Base-by-base conservation (phyloP, 1,284 basidiomycete species). In the Trametes polyzona region DNA sequence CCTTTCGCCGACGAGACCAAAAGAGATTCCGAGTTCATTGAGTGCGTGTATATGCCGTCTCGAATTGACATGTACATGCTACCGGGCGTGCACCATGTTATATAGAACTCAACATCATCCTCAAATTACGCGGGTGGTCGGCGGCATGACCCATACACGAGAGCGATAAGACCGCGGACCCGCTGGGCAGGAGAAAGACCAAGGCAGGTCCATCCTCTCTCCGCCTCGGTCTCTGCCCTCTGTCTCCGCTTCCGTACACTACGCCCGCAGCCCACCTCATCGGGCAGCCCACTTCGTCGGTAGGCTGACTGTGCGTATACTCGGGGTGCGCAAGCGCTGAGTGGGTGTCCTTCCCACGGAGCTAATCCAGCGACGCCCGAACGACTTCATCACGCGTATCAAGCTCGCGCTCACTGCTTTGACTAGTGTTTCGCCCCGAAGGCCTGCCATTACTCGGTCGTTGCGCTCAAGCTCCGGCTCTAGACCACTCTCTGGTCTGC, bases 91-190 rank as follows among this genome's bases (percentile, higher is more conserved):
- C 10, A 12, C 12, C 16, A 29, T n/a, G 30, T 17, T 46, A n/a
- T 21, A 14, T 52, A 83, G 82, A 80, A 57, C 64, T 82, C 11
- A 76, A 71, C 40, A 62, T 61, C 19, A 69, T 81, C 39, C 64
- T 84, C 19, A 78, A 83, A 53, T 76, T 77, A 12, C 81, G 83
- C 62, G 83, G 82, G 0, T 84, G 83, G 83, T 75, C 81, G 6
- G 72, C 78, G 5, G 74, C 81, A 8, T 78, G 82, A n/a, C 79
- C 80, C 0, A 73, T 72, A 47, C 71, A 76, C 53, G 79, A 83
- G 64, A 78, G 73, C 40, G 69, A 78, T 8, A 52, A 64, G 17
- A 77, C 76, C n/a, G 73, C 75, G 3, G 74, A 74, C 49, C 70
- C 70, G n/a, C 74, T 83, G 30, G 80, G 83, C 64, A 71, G 16